Percentiles rank a stretch among this genome's conserved stretches.
Conservation (phyloP, 208 protist genomes). For the Trichomonas tenax region DNA sequence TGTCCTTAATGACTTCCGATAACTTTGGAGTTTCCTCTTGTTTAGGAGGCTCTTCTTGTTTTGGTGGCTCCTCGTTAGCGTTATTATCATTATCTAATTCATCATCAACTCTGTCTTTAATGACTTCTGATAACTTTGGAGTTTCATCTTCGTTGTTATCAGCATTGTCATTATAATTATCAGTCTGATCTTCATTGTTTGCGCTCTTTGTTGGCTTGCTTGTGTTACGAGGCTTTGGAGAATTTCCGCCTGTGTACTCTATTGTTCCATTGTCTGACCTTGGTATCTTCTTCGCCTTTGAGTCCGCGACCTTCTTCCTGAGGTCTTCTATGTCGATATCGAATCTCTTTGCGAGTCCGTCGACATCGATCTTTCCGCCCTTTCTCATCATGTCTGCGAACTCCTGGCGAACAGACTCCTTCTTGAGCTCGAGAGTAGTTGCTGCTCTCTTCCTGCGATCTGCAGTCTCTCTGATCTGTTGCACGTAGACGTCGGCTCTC, state of each 20-base stretch:
- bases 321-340: background rate
- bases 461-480: background rate
- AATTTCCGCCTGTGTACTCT: background rate
- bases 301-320: background rate
- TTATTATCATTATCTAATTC: background rate
- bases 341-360: background rate
- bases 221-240: background rate
- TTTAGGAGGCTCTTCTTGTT: background rate
- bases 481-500: background rate
- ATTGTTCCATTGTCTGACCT: background rate
- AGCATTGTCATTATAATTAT: background rate
- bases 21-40: background rate
- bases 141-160: background rate
- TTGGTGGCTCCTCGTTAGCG: background rate
- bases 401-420: background rate
- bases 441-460: background rate
- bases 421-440: background rate
- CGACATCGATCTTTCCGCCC: background rate
- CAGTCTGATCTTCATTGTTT: background rate
- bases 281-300: background rate
- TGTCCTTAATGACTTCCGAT: background rate
- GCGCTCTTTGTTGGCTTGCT: background rate
- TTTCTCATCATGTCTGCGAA: constrained; percentile 13
- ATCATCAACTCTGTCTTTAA: background rate
- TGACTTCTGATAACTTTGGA: background rate